Percentiles rank a stretch among this genome's conserved stretches.
Evolutionary conservation across 305 asterid genomes (phyloP).

Genomic region (Rubia tinctorum): DNA sequence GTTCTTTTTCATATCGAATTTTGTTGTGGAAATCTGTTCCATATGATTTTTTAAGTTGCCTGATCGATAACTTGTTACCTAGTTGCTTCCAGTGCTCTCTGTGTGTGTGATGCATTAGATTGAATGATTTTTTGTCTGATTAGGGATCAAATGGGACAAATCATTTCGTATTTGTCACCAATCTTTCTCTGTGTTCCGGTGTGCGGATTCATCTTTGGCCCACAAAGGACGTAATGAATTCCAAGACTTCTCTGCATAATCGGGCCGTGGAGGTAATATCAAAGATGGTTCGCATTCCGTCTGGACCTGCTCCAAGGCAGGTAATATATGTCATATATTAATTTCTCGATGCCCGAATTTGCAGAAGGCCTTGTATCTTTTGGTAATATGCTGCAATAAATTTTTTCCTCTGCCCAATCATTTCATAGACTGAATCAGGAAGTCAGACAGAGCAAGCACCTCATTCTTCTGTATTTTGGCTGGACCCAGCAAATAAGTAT

Average conservation of each 20-base stretch:
- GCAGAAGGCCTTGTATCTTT: slow-evolving; percentile 11
- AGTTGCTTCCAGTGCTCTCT: slow-evolving; percentile 9
- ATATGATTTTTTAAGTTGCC: not conserved
- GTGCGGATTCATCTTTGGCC: slow-evolving; percentile 96
- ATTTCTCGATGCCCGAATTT: slow-evolving; percentile 17
- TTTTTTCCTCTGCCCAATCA: slow-evolving; percentile 22
- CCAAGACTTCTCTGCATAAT: slow-evolving; percentile 39
- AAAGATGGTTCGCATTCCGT: slow-evolving; percentile 90
- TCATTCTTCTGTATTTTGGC: slow-evolving; percentile 94
- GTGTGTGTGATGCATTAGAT: slow-evolving; percentile 5
- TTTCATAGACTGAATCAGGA: slow-evolving; percentile 91
- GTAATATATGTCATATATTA: slow-evolving; percentile 38
- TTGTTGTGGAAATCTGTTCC: not conserved
- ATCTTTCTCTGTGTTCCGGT: slow-evolving; percentile 95
- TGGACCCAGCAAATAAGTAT: slow-evolving; percentile 75
- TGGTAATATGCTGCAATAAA: slow-evolving; percentile 8
- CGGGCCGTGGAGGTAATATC: slow-evolving; percentile 77
- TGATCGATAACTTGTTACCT: slow-evolving; percentile 4
- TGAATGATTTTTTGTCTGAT: slow-evolving; percentile 26
- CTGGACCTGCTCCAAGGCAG: slow-evolving; percentile 99
- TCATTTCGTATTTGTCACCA: slow-evolving; percentile 91
- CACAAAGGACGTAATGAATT: slow-evolving; percentile 51
- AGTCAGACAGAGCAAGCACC: slow-evolving; percentile 99
- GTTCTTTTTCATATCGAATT: not conserved
- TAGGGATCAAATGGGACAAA: slow-evolving; percentile 72